Evolutionary conservation across 257 asterid species (phyloP), one percentile per base, ranked within the genome.

Genomic region (Penstemon barbatus): DNA sequence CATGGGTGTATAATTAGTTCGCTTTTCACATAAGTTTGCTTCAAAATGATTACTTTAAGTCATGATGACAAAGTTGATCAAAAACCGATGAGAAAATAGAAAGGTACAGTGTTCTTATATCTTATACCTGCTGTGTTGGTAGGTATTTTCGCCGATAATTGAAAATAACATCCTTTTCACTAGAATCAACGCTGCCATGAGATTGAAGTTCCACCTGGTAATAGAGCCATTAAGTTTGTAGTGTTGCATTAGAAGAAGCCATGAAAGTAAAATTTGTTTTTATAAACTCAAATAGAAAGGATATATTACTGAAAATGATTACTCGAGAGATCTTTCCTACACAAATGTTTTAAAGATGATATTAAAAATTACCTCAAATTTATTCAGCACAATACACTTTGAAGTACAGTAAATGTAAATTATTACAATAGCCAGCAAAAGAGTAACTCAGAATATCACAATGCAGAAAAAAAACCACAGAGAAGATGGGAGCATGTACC

Each of bases 171-270:
- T 90, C 97, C 78, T 86, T 89, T 73, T 90, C 97, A 18, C 65
- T 76, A 45, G 72, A 71, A 77, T 79, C 88, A 66, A 74, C 66
- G 40, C 58, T 70, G 44, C 78, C 89, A 42, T 79, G 90, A 61
- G 89, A 83, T 25, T 80, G 95, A 77, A 90, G 96, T 69, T 86
- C 97, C 79, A 90, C 96, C 97, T 86, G 79, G 69, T 52, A 57
- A 72, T 48, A 57, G 33, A 69, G 68, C 46, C 72, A 78, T 70
- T 55, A 74, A 62, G 61, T 57, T 50, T 50, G 48, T n/a, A 52
- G 59, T 42, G 53, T n/a, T 63, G 70, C 57, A 72, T 51, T 15
- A 62, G 62, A 65, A 51, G 64, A 51, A 58, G 39, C 48, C 39
- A 63, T 37, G 69, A 61, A 19, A 65, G 59, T 42, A 54, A 33